phyloP scores from a whole-genome alignment of 768 basidiomycete genomes.

The Auricularia heimuer region DNA sequence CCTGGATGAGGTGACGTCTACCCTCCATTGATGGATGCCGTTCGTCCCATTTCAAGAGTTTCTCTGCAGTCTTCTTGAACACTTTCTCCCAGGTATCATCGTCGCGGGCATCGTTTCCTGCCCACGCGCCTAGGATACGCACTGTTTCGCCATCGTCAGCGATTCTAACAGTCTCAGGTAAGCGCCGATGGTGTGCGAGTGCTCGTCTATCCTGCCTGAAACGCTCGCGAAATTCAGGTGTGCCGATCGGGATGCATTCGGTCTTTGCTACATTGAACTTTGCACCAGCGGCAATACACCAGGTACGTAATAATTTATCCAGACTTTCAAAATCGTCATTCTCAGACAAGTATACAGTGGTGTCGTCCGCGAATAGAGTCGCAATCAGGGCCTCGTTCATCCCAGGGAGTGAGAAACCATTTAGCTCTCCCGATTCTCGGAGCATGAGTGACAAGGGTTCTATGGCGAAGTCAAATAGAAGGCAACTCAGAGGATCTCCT shows the following conservation, averaged over 20 bases:
- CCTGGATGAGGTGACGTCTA: not conserved
- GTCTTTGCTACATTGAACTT: conserved; percentile 36
- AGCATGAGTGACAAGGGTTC: conserved; percentile 24
- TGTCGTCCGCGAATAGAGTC: conserved; percentile 30
- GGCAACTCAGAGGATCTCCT: conserved; percentile 31
- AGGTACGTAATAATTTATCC: conserved; percentile 19
- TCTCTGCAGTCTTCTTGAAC: too few species aligned
- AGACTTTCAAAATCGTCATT: conserved; percentile 21
- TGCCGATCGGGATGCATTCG: conserved; percentile 27
- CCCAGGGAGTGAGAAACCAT: conserved; percentile 14
- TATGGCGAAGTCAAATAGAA: conserved; percentile 15
- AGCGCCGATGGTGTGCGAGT: not conserved
- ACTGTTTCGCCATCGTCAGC: conserved; percentile 4
- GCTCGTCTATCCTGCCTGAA: not conserved
- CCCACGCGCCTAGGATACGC: conserved; percentile 24
- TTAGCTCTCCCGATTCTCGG: conserved; percentile 14
- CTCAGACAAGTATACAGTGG: conserved; percentile 3
- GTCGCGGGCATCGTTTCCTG: not conserved
- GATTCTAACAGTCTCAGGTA: not conserved
- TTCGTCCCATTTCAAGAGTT: too few species aligned
- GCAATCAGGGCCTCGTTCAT: conserved; percentile 7
- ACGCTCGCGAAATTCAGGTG: conserved; percentile 10
- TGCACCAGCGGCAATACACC: conserved; percentile 32
- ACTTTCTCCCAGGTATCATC: conserved; percentile 3
- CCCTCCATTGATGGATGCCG: not conserved